Evolutionary conservation across 306 rosid genomes (phyloP), one percentile per base, ranked within the genome.

Genomic region (Prunus fruticosa): DNA sequence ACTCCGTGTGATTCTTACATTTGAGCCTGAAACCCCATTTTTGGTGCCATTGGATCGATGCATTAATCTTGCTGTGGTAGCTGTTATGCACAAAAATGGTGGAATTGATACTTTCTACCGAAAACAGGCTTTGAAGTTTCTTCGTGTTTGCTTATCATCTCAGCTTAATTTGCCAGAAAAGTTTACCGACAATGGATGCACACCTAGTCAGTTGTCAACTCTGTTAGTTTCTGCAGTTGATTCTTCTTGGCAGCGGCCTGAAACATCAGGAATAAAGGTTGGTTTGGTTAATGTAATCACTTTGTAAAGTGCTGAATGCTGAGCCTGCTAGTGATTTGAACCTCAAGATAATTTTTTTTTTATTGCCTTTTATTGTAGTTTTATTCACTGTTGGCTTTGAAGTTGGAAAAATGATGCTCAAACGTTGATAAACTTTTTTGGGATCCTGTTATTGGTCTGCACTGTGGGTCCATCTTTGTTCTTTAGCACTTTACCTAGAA

Each of bases 11-110:
- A 91, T 96, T 87, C 93, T 96, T 84, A 96, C 99, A 72, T 96
- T 96, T 88, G 97, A 96, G 93, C 99, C 99, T 76, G 86, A 98
- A 32, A 96, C 99, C 52, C 98, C 97, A 54, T 96, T 96, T 88
- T 83, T 96, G 93, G 99, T 96, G 76, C 98, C 99, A 7, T 84
- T 96, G 76, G 99, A 96, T 78, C 91, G 98, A 84, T 96, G 99
- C 89, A 96, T 96, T 73, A 96, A 96, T 89, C 99, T 96, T 79
- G 97, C 97, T 56, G 98, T 92, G 82, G 89, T 87, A 50, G 96
- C 93, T 76, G 90, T 91, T 57, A 86, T 89, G 89, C 89, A 96
- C 74, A 92, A 81, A 77, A 91, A 70, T 76, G 78, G 87, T 61
- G 88, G 88, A 79, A 81, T 86, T 85, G 99, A 96, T 83, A 79